Conservation (phyloP, 2,329 filamentous ascomycete genomes). For the Monosporascus sp. region DNA sequence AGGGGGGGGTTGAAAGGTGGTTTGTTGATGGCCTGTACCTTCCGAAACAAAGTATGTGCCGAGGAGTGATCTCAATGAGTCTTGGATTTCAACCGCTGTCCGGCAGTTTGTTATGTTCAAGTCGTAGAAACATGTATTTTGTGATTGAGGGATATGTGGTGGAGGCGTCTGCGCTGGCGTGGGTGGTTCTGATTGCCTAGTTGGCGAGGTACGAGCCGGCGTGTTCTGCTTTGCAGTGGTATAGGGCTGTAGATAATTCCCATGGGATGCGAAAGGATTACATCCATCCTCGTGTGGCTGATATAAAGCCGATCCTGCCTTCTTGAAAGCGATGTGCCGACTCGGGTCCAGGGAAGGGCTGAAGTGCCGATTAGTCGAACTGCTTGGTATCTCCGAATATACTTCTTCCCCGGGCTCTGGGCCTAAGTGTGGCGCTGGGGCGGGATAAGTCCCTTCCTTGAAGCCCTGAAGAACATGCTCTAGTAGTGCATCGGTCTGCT, state of each 20-base stretch:
- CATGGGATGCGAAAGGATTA: conserved; percentile 38
- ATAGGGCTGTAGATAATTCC: conserved; percentile 10
- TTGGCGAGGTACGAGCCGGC: conserved; percentile 5
- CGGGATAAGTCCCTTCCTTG: conserved; percentile 32
- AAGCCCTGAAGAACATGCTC: conserved; percentile 44
- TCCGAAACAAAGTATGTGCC: conserved; percentile 45
- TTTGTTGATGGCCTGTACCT: conserved; percentile 41
- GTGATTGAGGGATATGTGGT: conserved; percentile 8
- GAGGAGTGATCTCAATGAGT: conserved; percentile 50
- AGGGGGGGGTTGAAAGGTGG: conserved; percentile 41
- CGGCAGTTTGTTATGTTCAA: conserved; percentile 36
- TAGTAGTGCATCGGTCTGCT: conserved; percentile 35
- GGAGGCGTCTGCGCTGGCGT: conserved; percentile 40
- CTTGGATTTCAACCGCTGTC: conserved; percentile 51
- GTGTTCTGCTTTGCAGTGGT: conserved; percentile 3
- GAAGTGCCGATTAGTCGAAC: conserved; percentile 1
- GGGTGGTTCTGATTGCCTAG: conserved; percentile 28
- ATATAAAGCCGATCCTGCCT: conserved; percentile 7
- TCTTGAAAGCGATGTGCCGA: conserved; percentile 2
- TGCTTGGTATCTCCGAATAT: conserved; percentile 1
- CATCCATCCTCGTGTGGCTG: conserved; percentile 35
- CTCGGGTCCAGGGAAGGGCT: conserved; percentile 3
- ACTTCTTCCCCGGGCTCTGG: conserved; percentile 9
- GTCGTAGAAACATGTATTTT: conserved; percentile 38
- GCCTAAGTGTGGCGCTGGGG: conserved; percentile 9